A percentile compares a stretch with the other conserved stretches of the same genome.
Evolutionary conservation across 2,329 filamentous ascomycete genomes (phyloP).

Genomic region (Didymellaceae sp.): DNA sequence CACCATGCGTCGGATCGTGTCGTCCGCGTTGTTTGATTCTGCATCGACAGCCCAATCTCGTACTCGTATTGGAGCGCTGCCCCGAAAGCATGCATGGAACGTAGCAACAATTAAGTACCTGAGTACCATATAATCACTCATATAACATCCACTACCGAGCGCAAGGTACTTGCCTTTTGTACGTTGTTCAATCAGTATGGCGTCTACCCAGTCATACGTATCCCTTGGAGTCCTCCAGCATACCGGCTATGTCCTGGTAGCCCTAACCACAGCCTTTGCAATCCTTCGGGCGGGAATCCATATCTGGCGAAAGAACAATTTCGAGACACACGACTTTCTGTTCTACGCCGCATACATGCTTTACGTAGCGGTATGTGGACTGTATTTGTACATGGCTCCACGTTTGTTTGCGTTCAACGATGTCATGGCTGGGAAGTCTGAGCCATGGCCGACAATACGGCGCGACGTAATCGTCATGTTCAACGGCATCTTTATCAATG

Average conservation of each 20-base stretch:
- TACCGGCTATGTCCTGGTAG: not conserved
- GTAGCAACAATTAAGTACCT: too few relatives aligned
- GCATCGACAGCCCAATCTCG: too few relatives aligned
- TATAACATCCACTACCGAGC: too few relatives aligned
- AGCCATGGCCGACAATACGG: conserved; percentile 2
- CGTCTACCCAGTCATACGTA: not conserved
- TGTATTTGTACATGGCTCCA: conserved; percentile 3
- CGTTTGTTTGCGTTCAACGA: conserved; percentile 1
- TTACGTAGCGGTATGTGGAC: not conserved
- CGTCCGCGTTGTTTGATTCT: too few relatives aligned
- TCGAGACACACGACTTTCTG: not conserved
- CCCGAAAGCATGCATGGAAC: too few relatives aligned
- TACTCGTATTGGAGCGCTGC: too few relatives aligned
- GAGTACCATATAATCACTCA: too few relatives aligned
- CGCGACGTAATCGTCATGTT: not conserved
- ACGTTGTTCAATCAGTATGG: too few relatives aligned
- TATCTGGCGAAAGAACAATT: not conserved
- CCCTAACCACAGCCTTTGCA: not conserved
- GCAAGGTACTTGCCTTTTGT: too few relatives aligned
- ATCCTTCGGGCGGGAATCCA: not conserved
- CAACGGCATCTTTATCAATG: not conserved
- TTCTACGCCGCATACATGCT: not conserved
- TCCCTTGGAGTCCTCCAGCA: not conserved
- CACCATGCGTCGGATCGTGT: too few relatives aligned
- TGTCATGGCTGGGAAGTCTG: not conserved